A percentile compares a stretch with the other conserved stretches of the same genome.
Conservation (phyloP, 176 grass and related monocot genomes). For the Puccinellia tenuiflora region DNA sequence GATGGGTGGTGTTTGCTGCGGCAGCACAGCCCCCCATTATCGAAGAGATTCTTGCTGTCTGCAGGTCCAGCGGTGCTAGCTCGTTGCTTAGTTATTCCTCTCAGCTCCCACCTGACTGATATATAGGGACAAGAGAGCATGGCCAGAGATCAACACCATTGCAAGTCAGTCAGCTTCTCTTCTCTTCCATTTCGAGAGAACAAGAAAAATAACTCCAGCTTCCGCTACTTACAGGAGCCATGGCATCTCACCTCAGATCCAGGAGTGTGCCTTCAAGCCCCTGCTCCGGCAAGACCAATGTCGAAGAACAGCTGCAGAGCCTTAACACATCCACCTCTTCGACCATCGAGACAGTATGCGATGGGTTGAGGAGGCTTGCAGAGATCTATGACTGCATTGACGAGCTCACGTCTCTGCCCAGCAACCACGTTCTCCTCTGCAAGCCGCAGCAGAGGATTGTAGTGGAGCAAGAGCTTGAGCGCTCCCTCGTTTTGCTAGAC, state of each 20-base stretch:
- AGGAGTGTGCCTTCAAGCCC: constrained; percentile 26
- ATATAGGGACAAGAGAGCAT: neutral
- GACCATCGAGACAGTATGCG: constrained; percentile 1
- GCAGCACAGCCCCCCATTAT: neutral
- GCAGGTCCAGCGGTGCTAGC: too few species aligned
- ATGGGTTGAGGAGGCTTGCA: constrained; percentile 26
- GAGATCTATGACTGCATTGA: neutral
- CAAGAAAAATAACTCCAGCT: neutral
- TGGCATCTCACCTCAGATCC: constrained; percentile 28
- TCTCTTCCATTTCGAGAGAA: neutral
- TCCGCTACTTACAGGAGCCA: neutral
- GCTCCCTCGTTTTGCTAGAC: constrained; percentile 5
- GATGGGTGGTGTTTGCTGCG: neutral
- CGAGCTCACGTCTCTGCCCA: neutral
- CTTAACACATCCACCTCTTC: neutral
- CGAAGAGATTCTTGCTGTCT: constrained; percentile 12
- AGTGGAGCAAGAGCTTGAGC: constrained; percentile 11
- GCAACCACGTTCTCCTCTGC: neutral
- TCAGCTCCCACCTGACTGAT: neutral
- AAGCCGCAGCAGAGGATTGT: neutral
- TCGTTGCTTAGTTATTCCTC: neutral
- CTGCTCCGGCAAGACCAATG: neutral
- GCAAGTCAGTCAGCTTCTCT: neutral
- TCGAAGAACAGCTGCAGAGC: constrained; percentile 14
- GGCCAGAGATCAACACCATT: neutral